Conservation (phyloP, 768 basidiomycete species). For the Leccinum subgranulosum region DNA sequence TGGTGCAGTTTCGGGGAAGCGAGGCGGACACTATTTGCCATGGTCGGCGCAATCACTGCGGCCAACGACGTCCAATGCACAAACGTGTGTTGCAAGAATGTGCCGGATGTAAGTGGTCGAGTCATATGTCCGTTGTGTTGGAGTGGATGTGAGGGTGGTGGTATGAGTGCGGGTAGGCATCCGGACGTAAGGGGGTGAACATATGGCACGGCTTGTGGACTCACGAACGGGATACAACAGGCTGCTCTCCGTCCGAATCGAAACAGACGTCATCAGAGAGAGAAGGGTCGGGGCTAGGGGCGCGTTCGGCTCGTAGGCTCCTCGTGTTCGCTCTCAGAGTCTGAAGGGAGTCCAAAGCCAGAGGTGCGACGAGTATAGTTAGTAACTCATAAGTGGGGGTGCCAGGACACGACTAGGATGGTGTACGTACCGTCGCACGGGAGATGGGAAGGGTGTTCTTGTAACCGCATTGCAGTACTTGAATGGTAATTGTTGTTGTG, state of each 20-base stretch:
- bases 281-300: constrained; percentile 30
- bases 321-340: constrained; percentile 39
- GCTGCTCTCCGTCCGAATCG: constrained; percentile 43
- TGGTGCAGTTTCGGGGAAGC: too few relatives aligned
- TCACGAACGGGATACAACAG: constrained; percentile 32
- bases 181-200: not conserved
- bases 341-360: constrained; percentile 53
- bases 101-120: too few relatives aligned
- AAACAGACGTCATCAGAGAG: constrained; percentile 40
- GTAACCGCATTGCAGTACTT: constrained; percentile 43
- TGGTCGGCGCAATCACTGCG: too few relatives aligned
- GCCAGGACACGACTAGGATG: constrained; percentile 8
- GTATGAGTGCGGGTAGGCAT: not conserved
- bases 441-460: constrained; percentile 49
- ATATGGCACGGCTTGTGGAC: constrained; percentile 8
- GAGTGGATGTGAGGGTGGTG: not conserved
- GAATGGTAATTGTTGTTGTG: not conserved
- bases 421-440: constrained; percentile 36
- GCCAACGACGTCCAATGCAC: too few relatives aligned
- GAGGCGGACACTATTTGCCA: too few relatives aligned
- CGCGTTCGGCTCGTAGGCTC: constrained; percentile 34
- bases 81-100: too few relatives aligned
- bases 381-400: not conserved
- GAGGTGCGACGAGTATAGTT: constrained; percentile 38
- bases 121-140: not conserved